Conservation (phyloP, 2,329 filamentous ascomycete genomes). For the Penicillium sp. region DNA sequence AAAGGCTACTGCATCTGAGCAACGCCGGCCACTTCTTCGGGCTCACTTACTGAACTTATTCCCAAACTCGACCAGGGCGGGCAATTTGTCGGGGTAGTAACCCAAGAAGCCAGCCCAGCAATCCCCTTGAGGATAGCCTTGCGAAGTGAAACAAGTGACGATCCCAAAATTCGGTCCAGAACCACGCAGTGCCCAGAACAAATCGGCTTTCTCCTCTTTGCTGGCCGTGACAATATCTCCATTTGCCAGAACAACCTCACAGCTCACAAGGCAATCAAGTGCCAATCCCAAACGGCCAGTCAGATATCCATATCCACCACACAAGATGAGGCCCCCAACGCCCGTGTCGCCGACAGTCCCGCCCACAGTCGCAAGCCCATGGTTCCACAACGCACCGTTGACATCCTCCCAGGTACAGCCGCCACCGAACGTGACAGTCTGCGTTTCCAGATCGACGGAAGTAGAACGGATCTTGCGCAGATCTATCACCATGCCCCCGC, state of each 20-base stretch:
- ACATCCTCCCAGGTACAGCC: slow-evolving; percentile 7
- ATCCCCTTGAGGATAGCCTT: slow-evolving; percentile 1
- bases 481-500: slow-evolving; percentile 7
- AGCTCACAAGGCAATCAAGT: slow-evolving; percentile 4
- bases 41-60: background rate
- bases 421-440: slow-evolving; percentile 3
- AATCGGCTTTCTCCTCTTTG: background rate
- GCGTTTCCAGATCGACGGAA: background rate
- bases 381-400: slow-evolving; percentile 2
- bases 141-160: slow-evolving; percentile 1
- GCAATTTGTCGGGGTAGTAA: background rate
- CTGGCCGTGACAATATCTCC: background rate
- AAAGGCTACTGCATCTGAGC: no score
- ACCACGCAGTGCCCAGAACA: background rate
- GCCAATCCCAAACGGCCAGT: background rate
- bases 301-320: background rate
- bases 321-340: slow-evolving; percentile 1
- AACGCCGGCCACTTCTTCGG: no score
- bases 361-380: slow-evolving; percentile 4
- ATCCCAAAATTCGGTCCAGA: background rate
- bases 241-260: slow-evolving; percentile 3
- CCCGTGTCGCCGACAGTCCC: slow-evolving; percentile 4
- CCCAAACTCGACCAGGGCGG: background rate
- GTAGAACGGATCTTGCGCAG: background rate
- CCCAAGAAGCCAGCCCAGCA: slow-evolving; percentile 4